Evolutionary conservation across 352 stramenopile genomes (phyloP).

Genomic region (Phytophthora nicotianae): DNA sequence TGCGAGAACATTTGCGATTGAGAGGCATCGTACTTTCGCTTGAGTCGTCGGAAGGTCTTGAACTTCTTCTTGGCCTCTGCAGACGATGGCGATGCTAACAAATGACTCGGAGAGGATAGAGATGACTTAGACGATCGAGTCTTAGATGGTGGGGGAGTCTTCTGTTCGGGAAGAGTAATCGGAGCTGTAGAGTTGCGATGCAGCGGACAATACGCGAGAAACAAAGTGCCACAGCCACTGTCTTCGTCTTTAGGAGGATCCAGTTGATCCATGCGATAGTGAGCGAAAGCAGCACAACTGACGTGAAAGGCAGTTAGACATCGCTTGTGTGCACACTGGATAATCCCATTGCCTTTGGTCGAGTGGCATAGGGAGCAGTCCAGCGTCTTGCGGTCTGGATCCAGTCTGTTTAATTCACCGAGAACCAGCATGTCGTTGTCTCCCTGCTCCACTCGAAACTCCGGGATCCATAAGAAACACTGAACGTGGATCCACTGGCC

Average conservation of each 20-base stretch:
- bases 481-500: slow-evolving; percentile 83
- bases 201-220: slow-evolving; percentile 71
- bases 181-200: slow-evolving; percentile 49
- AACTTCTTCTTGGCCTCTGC: slow-evolving; percentile 58
- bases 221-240: slow-evolving; percentile 50
- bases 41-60: slow-evolving; percentile 70
- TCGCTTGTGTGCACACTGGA: slow-evolving; percentile 79
- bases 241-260: slow-evolving; percentile 41
- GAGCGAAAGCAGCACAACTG: slow-evolving; percentile 66
- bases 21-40: slow-evolving; percentile 71
- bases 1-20: slow-evolving; percentile 37
- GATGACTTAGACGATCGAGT: slow-evolving; percentile 8
- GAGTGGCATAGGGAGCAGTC: slow-evolving; percentile 80
- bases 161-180: slow-evolving; percentile 9
- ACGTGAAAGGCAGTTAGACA: slow-evolving; percentile 84
- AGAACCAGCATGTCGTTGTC: slow-evolving; percentile 45
- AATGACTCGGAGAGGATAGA: slow-evolving; percentile 50
- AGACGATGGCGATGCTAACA: slow-evolving; percentile 55
- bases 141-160: slow-evolving; percentile 3
- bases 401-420: slow-evolving; percentile 50
- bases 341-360: slow-evolving; percentile 55
- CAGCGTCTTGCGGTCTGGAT: slow-evolving; percentile 66
- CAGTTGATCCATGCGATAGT: slow-evolving; percentile 66
- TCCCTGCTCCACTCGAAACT: slow-evolving; percentile 57
- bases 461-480: slow-evolving; percentile 88